Base-by-base conservation (phyloP, 2,329 filamentous ascomycete genomes). In the Apiospora marii region DNA sequence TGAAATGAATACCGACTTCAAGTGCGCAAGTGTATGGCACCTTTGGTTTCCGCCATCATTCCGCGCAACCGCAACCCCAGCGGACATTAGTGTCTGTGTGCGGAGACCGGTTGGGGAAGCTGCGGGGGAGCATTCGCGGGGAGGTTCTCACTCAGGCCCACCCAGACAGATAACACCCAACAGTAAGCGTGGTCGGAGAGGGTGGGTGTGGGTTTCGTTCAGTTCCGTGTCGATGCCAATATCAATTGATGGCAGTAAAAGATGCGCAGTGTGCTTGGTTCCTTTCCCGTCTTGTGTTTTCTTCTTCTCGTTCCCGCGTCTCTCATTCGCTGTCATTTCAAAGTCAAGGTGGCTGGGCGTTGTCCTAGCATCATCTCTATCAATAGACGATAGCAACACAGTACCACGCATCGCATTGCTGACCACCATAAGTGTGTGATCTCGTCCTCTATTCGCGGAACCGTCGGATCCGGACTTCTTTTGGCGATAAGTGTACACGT, bases 81-180 rank as follows among this genome's bases (percentile, higher is more conserved):
- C 34, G 30, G 58, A 64, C 58, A 13, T 64, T 64, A n/a, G 49
- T 51, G 58, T n/a, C 37, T 41, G 34, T 37, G 58, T 64, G 58
- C 58, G 58, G 58, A 41, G 58, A 64, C 3, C 30, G 58, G 22
- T 41, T 64, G 58, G 58, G 58, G 58, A 64, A 64, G 58, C 58
- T 64, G 58, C 58, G 58, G 58, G 58, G 48, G 58, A 34, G 27
- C 27, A 24, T 24, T 64, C 19, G 58, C 58, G 19, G 58, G 58
- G 34, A n/a, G 19, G 7, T 48, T 51, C 53, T 41, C 34, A 41
- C 34, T 27, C 16, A 37, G 16, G 27, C 7, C 24, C 27, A 10
- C 53, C 19, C 24, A 12, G 10, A 61, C 27, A 27, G 30, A 22
- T 27, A 61, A 19, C 8, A 61, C 34, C 8, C 19, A 41, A n/a